Evolutionary conservation across 495 filamentous ascomycete genomes (phyloP), one percentile per base, ranked within the genome.

Genomic region (Penicillium salamii): DNA sequence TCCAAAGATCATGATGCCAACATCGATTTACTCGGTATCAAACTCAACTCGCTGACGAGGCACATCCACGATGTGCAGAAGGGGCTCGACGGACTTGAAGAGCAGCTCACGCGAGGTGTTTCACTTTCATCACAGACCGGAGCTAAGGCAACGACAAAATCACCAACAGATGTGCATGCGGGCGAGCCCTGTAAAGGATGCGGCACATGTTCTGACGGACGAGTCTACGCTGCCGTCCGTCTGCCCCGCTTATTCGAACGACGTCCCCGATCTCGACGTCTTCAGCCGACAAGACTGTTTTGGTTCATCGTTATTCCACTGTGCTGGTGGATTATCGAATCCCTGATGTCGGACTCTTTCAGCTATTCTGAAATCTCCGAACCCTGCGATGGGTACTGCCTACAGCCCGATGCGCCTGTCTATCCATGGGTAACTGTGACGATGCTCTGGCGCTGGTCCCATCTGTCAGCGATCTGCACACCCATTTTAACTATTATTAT

Each of bases 11-110:
- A 43, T 12, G 69, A 81, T 8, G 77, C 79, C 33, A 72, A 84
- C 12, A 63, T 83, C n/a, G 70, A 76, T 28, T 72, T 78, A 40
- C 76, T 90, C 71, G 78, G 76, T 45, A 72, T 77, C 50, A 78
- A 81, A 5, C 63, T 87, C 9, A 68, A 76, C 40, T 82, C 78
- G 2, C 76, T 87, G 17, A 71, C 77, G 26, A 69, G 78, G 3
- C 81, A 81, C 48, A 87, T 91, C 50, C 76, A 77, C 2, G 80
- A 83, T 18, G 80, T 87, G 17, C 84, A 83, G 50, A 74, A 78
- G 41, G 85, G 84, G 2, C 81, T 90, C 28, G 75, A 82, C 53
- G 72, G 78, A 13, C 68, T 90, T n/a, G 85, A 87, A 66, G 69
- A 78, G 26, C 75, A 81, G 45, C 69, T 88, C 24, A 72, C 70